Base-by-base conservation (phyloP, 768 basidiomycete species). In the Cystobasidium ongulense region DNA sequence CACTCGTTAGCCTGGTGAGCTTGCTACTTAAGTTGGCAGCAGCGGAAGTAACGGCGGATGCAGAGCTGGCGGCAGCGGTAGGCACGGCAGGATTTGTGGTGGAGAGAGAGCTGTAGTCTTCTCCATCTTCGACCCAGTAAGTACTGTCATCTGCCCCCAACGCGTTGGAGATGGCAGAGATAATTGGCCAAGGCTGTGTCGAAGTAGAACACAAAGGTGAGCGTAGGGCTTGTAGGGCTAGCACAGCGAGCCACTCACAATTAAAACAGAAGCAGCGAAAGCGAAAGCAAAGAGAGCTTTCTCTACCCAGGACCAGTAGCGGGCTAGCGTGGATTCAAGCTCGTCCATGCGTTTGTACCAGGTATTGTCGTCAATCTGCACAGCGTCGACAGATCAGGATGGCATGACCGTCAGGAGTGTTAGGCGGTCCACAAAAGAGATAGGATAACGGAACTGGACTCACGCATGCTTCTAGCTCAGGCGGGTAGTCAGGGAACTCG, bases 101-200 rank as follows among this genome's bases (percentile, higher is more conserved):
- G 61, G 61, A 63, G 61, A 11, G 13, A 31, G 61, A 11, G 33
- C 17, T 33, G 25, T 25, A 7, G 36, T 29, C 53, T 11, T 54
- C 54, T 18, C 33, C 29, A 31, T 71, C 8, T 1, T 31, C 33
- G 33, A 53, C 54, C n/a, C n/a, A n/a, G n/a, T n/a, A n/a, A n/a
- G n/a, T n/a, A 11, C 18, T 13, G 35, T 59, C 54, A 53, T 59
- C 36, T n/a, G 23, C 33, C 13, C 53, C 36, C 2, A 71, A 59
- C 15, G 50, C 50, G 50, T 52, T 46, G 4, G 68, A 53, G 10
- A 71, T 38, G 8, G 68, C 52, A 57, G 68, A 36, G 18, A 71
- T 71, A 11, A 71, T 17, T 7, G 68, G 68, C 68, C 68, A 71
- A 25, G 68, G 68, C 68, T 71, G 54, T 64, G 65, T 36, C 53